These are phyloP conservation scores for Dictyostelium citrinum DNA, from an alignment of 78 protist genomes.

Conservation along the genomic window DNA sequence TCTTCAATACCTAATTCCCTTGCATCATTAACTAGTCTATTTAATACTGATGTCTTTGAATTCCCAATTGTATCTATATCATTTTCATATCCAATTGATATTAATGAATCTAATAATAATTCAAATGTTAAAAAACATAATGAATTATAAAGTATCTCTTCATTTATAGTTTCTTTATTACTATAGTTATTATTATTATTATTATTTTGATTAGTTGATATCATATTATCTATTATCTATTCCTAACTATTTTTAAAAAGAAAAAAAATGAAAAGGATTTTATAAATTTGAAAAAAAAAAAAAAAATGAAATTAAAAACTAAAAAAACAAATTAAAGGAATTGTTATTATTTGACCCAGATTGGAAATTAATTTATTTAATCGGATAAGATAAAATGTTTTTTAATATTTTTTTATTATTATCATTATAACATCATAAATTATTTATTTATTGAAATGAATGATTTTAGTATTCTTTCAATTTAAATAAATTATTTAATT, in stretches of 20 bases:
- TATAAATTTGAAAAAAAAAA: not conserved
- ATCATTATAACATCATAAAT: too few relatives aligned
- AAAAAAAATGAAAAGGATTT: not conserved
- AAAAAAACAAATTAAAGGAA: too few relatives aligned
- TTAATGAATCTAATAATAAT: not conserved
- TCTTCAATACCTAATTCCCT: constrained; percentile 43
- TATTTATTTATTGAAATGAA: too few relatives aligned
- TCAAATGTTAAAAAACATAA: constrained; percentile 1
- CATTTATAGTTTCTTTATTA: not conserved
- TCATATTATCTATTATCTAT: not conserved
- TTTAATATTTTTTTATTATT: too few relatives aligned
- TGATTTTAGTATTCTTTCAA: too few relatives aligned
- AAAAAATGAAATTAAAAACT: too few relatives aligned
- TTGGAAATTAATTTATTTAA: too few relatives aligned
- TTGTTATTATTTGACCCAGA: too few relatives aligned
- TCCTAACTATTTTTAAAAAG: not conserved
- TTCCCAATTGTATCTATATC: not conserved
- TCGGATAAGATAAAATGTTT: too few relatives aligned
- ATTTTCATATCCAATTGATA: constrained; percentile 19
- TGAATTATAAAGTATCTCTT: constrained; percentile 3
- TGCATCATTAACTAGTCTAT: not conserved
- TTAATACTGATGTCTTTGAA: not conserved
- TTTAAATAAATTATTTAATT: too few relatives aligned
- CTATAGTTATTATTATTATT: not conserved
- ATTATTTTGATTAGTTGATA: not conserved